Percentiles rank a stretch among this genome's conserved stretches.
phyloP scores from a whole-genome alignment of 164 flowering plant species.

The Paratinospora sagittata region DNA sequence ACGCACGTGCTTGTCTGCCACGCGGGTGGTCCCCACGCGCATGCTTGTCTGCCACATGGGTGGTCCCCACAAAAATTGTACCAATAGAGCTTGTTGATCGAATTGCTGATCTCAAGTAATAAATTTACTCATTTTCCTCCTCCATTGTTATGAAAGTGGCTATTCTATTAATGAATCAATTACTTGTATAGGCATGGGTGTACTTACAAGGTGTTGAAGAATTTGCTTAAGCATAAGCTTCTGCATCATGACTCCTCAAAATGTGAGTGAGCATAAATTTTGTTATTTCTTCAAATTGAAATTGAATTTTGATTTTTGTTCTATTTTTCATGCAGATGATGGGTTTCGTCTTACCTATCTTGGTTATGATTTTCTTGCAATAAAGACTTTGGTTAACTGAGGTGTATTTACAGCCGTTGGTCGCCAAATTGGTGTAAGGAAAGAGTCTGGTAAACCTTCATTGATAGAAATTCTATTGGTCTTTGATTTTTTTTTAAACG shows the following conservation, averaged over 20 bases:
- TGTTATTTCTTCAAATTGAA: neutral
- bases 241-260: slow-evolving; percentile 92
- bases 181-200: slow-evolving; percentile 73
- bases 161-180: neutral
- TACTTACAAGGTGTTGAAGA: slow-evolving; percentile 87
- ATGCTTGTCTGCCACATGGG: no score
- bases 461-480: neutral
- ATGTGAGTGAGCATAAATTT: slow-evolving; percentile 40
- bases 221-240: slow-evolving; percentile 84
- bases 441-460: slow-evolving; percentile 72
- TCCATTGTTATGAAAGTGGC: neutral
- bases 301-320: neutral
- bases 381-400: slow-evolving; percentile 84
- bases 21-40: no score
- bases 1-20: no score
- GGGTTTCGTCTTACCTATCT: slow-evolving; percentile 91
- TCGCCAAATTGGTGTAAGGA: slow-evolving; percentile 90
- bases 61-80: no score
- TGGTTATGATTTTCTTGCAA: slow-evolving; percentile 93
- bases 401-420: slow-evolving; percentile 77
- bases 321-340: slow-evolving; percentile 49
- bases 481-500: neutral
- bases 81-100: slow-evolving; percentile 74
- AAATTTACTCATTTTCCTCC: neutral
- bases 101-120: slow-evolving; percentile 81